Evolutionary conservation across 2,329 filamentous ascomycete genomes (phyloP).

Genomic region (Calonectria hongkongensis): DNA sequence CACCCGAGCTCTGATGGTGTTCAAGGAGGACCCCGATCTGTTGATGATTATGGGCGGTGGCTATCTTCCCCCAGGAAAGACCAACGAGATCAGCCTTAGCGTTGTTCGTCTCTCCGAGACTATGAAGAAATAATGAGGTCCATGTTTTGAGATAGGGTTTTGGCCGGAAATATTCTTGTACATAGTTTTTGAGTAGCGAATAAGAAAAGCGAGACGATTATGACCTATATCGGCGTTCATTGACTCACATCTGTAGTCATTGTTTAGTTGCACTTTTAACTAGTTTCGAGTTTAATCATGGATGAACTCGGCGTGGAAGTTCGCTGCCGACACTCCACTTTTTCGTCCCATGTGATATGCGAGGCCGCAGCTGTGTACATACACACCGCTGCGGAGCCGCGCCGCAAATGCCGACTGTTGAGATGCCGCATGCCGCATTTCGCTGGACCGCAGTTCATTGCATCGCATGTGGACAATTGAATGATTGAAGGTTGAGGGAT

Average conservation of each 20-base stretch:
- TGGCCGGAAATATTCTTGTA: background rate
- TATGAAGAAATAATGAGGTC: conserved; percentile 46
- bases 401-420: conserved; percentile 25
- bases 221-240: background rate
- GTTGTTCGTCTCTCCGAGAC: conserved; percentile 57
- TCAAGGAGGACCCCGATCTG: conserved; percentile 58
- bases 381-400: background rate
- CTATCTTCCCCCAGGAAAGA: conserved; percentile 67
- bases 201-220: background rate
- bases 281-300: background rate
- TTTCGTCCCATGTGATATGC: conserved; percentile 1
- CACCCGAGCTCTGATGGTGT: conserved; percentile 60
- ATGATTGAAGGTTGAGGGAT: background rate
- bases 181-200: conserved; percentile 8
- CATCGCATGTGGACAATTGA: background rate
- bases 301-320: background rate
- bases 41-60: conserved; percentile 67
- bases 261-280: background rate
- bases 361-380: background rate
- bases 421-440: conserved; percentile 27
- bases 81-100: conserved; percentile 65
- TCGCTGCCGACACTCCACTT: conserved; percentile 8
- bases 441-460: background rate
- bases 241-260: conserved; percentile 1
- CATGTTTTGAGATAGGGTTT: background rate